Conservation (phyloP, 2,329 filamentous ascomycete genomes). For the Diaporthe sp. region DNA sequence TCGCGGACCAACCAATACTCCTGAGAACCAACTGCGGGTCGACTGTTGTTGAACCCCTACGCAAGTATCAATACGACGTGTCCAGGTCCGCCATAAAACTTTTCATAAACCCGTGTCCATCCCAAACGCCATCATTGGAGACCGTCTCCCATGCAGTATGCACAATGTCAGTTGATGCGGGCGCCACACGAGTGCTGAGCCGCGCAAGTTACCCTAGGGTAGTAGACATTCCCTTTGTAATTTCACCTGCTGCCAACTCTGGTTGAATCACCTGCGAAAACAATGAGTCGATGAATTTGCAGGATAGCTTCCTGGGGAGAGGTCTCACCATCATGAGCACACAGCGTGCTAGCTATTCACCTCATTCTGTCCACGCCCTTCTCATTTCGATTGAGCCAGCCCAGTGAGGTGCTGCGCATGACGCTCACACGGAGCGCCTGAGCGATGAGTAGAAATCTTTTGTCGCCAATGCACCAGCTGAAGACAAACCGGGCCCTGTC, state of each 20-base stretch:
- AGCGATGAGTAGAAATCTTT: not conserved
- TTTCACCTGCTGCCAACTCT: not conserved
- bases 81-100: not conserved
- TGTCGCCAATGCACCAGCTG: too few relatives aligned
- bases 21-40: not conserved
- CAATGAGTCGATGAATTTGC: not conserved
- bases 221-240: not conserved
- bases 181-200: not conserved
- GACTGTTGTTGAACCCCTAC: not conserved
- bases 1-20: not conserved
- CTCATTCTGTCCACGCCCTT: not conserved
- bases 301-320: not conserved
- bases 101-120: not conserved
- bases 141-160: constrained; percentile 22
- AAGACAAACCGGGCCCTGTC: not conserved
- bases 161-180: not conserved
- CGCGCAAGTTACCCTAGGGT: too few relatives aligned
- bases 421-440: not conserved
- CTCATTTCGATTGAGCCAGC: not conserved
- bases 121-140: constrained; percentile 14
- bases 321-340: not conserved
- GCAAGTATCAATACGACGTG: not conserved
- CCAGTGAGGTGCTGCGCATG: not conserved
- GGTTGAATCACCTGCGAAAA: not conserved
- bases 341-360: not conserved